Conservation (phyloP, 208 protist species). For the Crithidia bombi region DNA sequence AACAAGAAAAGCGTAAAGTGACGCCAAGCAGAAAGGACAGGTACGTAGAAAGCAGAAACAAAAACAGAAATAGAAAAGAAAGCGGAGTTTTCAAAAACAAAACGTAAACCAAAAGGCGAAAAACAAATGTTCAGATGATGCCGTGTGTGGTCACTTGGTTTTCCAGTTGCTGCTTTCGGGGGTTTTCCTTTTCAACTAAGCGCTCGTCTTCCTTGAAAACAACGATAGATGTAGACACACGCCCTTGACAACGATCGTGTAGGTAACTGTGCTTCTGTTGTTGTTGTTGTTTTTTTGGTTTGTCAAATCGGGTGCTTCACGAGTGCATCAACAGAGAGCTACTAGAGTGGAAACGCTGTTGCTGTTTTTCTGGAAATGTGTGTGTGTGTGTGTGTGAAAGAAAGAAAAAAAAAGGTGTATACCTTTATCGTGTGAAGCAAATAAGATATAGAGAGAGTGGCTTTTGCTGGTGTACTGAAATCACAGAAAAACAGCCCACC, state of each 20-base stretch:
- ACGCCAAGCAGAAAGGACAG: not conserved
- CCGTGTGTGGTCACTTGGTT: not conserved
- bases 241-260: not conserved
- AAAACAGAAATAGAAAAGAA: not conserved
- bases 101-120: not conserved
- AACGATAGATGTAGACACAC: not conserved
- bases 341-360: not conserved
- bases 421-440: no score
- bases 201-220: constrained; percentile 1
- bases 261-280: no score
- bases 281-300: constrained; percentile 7
- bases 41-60: not conserved
- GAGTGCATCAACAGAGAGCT: not conserved
- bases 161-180: not conserved
- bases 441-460: no score
- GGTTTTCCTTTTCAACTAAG: constrained; percentile 4
- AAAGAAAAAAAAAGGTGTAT: constrained; percentile 1
- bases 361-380: not conserved
- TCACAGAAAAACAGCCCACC: not conserved
- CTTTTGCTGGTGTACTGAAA: not conserved
- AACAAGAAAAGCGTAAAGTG: constrained; percentile 4
- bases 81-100: not conserved
- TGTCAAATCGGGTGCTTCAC: constrained; percentile 1
- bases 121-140: not conserved
- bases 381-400: constrained; percentile 1